phyloP scores from a whole-genome alignment of 169 alveolate genomes.

The Fabrea salina region DNA sequence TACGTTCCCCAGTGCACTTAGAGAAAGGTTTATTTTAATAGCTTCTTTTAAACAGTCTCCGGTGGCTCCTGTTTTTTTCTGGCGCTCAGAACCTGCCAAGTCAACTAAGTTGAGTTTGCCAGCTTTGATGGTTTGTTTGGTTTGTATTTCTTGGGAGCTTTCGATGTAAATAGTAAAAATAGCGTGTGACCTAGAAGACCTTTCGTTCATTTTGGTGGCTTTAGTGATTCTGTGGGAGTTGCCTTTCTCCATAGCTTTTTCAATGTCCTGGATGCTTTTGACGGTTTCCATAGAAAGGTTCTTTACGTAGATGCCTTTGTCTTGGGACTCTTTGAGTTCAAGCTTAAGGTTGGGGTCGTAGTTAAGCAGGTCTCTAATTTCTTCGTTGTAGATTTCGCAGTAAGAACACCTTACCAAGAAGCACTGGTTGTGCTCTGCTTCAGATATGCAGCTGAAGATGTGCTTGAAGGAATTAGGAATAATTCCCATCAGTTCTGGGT shows the following conservation, averaged over 20 bases:
- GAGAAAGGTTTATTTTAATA: constrained; percentile 89
- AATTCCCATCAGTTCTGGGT: constrained; percentile 77
- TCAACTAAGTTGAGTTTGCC: constrained; percentile 92
- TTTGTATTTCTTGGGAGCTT: constrained; percentile 61
- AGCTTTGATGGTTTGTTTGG: constrained; percentile 66
- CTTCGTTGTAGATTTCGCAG: constrained; percentile 84
- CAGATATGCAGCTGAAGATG: constrained; percentile 79
- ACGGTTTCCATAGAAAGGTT: constrained; percentile 44
- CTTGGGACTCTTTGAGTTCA: constrained; percentile 86
- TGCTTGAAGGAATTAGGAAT: constrained; percentile 90
- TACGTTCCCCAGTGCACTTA: constrained; percentile 91
- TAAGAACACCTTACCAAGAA: constrained; percentile 75
- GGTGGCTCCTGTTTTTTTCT: constrained; percentile 77
- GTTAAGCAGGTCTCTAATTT: constrained; percentile 86
- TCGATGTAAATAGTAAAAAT: constrained; percentile 87
- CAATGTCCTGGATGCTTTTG: constrained; percentile 12
- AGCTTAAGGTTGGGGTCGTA: constrained; percentile 77
- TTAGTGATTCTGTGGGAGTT: constrained; percentile 41
- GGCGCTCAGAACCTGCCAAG: constrained; percentile 90
- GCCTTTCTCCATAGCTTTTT: constrained; percentile 21
- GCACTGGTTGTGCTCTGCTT: constrained; percentile 54
- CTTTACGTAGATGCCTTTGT: constrained; percentile 88
- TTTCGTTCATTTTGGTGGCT: constrained; percentile 71
- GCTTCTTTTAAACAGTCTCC: constrained; percentile 90
- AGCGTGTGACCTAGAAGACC: constrained; percentile 87